Conservation (phyloP, 1,284 basidiomycete species). For the Trametes polyzona region DNA sequence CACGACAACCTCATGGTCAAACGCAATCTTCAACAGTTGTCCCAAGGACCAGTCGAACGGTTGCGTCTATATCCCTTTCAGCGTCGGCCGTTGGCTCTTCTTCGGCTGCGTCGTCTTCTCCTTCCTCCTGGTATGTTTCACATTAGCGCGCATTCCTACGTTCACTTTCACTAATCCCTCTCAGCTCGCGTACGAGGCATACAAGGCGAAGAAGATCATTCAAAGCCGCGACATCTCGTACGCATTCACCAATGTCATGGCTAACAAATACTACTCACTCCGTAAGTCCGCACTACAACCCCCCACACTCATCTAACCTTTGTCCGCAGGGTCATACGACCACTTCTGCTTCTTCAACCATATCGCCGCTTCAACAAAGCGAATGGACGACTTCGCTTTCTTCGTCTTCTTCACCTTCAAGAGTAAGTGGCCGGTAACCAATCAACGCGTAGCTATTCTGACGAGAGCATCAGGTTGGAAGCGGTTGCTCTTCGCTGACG, state of each 20-base stretch:
- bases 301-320: conserved; percentile 4
- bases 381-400: conserved; percentile 97
- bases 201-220: conserved; percentile 93
- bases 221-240: conserved; percentile 95
- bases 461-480: conserved; percentile 80
- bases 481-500: conserved; percentile 90
- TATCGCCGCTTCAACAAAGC: conserved; percentile 94
- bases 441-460: conserved; percentile 12
- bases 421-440: conserved; percentile 56
- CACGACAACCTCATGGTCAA: conserved; percentile 89
- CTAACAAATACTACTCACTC: conserved; percentile 93
- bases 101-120: conserved; percentile 98
- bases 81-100: conserved; percentile 94
- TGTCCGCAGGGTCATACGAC: conserved; percentile 80
- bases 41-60: conserved; percentile 52
- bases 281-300: conserved; percentile 54
- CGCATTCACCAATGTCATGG: conserved; percentile 96
- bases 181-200: conserved; percentile 87
- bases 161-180: background rate
- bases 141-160: conserved; percentile 6
- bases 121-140: conserved; percentile 78
- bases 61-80: conserved; percentile 88
- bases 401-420: conserved; percentile 99
- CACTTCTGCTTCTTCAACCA: conserved; percentile 99
- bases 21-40: conserved; percentile 85